Evolutionary conservation across 176 grass and related monocot genomes (phyloP).

Genomic region (Lolium rigidum): DNA sequence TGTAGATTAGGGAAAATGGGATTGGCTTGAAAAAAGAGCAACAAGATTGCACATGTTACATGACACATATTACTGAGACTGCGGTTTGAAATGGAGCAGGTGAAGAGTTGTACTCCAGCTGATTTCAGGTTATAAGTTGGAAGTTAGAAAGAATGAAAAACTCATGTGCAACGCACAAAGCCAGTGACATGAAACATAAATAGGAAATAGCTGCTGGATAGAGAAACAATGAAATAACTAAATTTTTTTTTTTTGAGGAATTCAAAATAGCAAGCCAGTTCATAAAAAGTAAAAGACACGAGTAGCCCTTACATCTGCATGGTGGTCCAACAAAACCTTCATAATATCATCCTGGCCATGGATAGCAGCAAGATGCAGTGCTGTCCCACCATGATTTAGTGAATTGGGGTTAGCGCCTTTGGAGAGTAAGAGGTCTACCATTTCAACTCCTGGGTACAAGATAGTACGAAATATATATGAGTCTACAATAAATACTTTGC

Average conservation of each 20-base stretch:
- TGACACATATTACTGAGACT: neutral
- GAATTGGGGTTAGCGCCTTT: conserved; percentile 37
- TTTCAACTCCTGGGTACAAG: conserved; percentile 36
- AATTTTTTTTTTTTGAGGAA: too few relatives aligned
- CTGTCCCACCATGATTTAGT: conserved; percentile 29
- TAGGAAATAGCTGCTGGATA: neutral
- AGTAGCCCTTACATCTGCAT: conserved; percentile 37
- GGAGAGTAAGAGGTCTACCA: conserved; percentile 43
- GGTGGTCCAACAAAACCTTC: conserved; percentile 50
- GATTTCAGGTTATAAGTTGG: neutral
- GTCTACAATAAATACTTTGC: neutral
- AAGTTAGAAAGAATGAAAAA: conserved; percentile 12
- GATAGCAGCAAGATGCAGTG: conserved; percentile 31
- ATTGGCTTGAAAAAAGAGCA: neutral
- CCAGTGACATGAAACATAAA: neutral
- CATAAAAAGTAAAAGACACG: neutral
- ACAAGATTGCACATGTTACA: conserved; percentile 11
- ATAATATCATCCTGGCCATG: conserved; percentile 21
- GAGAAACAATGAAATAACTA: neutral
- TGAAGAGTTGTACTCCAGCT: neutral
- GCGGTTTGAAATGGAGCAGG: conserved; percentile 6
- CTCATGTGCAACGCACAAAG: neutral
- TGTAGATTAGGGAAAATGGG: neutral
- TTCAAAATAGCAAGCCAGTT: neutral
- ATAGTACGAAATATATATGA: conserved; percentile 11